Evolutionary conservation across 1,284 basidiomycete species (phyloP).

Genomic region (Boletellus deceptivus): DNA sequence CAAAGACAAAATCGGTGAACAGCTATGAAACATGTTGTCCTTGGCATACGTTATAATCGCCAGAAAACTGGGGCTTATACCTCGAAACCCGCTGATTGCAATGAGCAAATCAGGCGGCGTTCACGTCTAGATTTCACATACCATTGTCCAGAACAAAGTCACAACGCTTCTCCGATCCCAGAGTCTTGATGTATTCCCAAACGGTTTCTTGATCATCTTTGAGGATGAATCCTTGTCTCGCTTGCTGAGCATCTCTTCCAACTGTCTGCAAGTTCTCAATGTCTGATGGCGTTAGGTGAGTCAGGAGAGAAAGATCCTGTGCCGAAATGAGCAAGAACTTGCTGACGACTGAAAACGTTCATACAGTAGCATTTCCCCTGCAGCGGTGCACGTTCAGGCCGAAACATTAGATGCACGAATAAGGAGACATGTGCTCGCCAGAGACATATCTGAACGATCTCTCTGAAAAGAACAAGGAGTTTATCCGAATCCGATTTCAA

Average conservation of each 20-base stretch:
- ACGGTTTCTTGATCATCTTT: conserved; percentile 78
- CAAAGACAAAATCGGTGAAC: conserved; percentile 92
- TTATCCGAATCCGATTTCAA: conserved; percentile 50
- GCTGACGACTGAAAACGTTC: conserved; percentile 4
- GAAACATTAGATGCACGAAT: not conserved
- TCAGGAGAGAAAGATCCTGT: conserved; percentile 81
- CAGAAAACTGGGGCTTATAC: conserved; percentile 7
- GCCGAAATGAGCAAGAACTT: conserved; percentile 5
- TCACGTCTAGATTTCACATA: conserved; percentile 33
- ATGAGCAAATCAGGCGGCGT: not conserved
- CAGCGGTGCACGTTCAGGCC: not conserved
- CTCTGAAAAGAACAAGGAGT: conserved; percentile 66
- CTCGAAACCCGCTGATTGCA: conserved; percentile 79
- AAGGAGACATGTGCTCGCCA: conserved; percentile 49
- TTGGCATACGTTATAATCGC: not conserved
- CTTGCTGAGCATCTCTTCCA: conserved; percentile 72
- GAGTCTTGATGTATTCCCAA: conserved; percentile 70
- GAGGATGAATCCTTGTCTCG: conserved; percentile 76
- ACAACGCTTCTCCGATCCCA: conserved; percentile 50
- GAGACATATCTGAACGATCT: conserved; percentile 88
- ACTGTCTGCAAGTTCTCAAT: conserved; percentile 84
- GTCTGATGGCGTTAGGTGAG: conserved; percentile 76
- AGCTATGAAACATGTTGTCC: conserved; percentile 47
- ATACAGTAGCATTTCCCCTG: conserved; percentile 82
- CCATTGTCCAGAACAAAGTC: conserved; percentile 95